Conservation (phyloP, 1,284 basidiomycete species). For the Xerocomus amazonicus region DNA sequence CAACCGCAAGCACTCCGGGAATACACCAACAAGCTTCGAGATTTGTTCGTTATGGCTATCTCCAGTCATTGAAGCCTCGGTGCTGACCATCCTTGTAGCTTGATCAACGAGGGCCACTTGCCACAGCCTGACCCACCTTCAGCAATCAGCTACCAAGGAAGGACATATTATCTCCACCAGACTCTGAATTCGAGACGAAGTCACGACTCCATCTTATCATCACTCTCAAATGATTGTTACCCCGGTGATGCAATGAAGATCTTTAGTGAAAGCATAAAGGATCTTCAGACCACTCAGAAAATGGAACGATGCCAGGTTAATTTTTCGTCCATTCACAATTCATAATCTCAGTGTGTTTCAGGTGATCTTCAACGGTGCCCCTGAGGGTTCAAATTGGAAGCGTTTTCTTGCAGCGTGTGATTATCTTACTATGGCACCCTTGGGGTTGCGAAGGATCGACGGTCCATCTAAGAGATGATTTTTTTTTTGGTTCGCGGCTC, state of each 20-base stretch:
- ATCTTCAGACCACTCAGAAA: constrained; percentile 55
- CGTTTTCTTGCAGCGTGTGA: constrained; percentile 55
- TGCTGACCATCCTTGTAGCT: constrained; percentile 22
- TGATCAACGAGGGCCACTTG: constrained; percentile 25
- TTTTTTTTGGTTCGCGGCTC: background rate
- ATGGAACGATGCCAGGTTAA: constrained; percentile 53
- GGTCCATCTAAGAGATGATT: constrained; percentile 12
- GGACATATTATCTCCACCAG: constrained; percentile 48
- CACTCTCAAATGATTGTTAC: background rate
- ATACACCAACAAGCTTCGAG: constrained; percentile 41
- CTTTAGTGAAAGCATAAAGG: constrained; percentile 45
- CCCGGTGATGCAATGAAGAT: constrained; percentile 19
- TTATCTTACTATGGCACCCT: constrained; percentile 35
- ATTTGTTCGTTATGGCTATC: constrained; percentile 41
- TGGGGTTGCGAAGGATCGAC: constrained; percentile 14
- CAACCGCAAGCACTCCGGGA: constrained; percentile 43
- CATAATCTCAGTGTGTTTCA: constrained; percentile 25
- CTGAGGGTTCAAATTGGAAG: constrained; percentile 45
- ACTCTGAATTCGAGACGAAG: constrained; percentile 50
- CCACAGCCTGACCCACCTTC: constrained; percentile 53
- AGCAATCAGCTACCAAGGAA: constrained; percentile 38
- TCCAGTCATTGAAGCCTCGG: background rate
- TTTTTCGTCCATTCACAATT: background rate
- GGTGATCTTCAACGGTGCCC: constrained; percentile 44
- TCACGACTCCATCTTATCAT: constrained; percentile 27